phyloP scores from a whole-genome alignment of 345 rosid genomes.

The Heritiera littoralis region DNA sequence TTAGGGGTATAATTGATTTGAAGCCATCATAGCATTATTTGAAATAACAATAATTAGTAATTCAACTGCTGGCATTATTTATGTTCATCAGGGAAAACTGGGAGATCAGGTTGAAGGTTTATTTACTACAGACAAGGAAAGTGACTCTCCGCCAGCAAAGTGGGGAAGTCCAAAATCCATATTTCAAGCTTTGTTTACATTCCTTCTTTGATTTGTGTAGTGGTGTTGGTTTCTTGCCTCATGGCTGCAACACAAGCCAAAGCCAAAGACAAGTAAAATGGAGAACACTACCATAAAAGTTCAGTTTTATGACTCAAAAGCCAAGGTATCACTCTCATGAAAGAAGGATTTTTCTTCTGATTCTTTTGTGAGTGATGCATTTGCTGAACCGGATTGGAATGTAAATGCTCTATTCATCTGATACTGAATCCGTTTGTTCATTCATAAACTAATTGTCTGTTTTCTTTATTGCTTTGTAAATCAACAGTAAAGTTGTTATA shows the following conservation, averaged over 20 bases:
- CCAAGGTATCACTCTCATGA: slow-evolving; percentile 22
- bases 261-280: neutral
- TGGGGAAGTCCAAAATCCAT: slow-evolving; percentile 53
- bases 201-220: slow-evolving; percentile 57
- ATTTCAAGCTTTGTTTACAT: slow-evolving; percentile 70
- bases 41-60: neutral
- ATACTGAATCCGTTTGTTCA: no score
- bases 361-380: slow-evolving; percentile 28
- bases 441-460: no score
- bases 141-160: slow-evolving; percentile 37
- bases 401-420: no score
- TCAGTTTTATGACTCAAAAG: slow-evolving; percentile 11
- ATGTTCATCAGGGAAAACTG: slow-evolving; percentile 42
- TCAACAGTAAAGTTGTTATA: no score
- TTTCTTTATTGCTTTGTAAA: no score
- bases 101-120: slow-evolving; percentile 48
- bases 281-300: slow-evolving; percentile 8
- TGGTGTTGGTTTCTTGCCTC: no score
- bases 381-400: neutral
- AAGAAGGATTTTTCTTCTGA: slow-evolving; percentile 23
- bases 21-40: neutral
- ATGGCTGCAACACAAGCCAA: slow-evolving; percentile 17
- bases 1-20: neutral
- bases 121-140: slow-evolving; percentile 34
- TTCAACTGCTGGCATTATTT: neutral